These are phyloP conservation scores for Penicillium antarcticum DNA, from an alignment of 495 filamentous ascomycete species.

Conservation along the genomic window DNA sequence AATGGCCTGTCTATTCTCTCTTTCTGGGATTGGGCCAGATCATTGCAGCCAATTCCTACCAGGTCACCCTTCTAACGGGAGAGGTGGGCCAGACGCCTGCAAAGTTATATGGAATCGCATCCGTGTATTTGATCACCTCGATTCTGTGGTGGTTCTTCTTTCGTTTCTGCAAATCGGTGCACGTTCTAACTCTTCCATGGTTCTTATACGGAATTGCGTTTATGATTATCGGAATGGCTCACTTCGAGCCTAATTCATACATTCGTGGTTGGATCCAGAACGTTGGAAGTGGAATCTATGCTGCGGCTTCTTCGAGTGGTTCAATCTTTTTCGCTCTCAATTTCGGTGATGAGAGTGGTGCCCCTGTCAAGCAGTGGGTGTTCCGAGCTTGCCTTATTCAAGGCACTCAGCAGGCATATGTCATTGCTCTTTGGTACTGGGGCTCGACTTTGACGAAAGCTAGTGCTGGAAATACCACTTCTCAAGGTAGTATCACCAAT, in stretches of 20 bases:
- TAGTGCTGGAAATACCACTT: conserved; percentile 30
- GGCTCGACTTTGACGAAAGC: conserved; percentile 41
- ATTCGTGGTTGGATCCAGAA: conserved; percentile 50
- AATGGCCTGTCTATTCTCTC: conserved; percentile 74
- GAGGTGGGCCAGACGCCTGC: conserved; percentile 58
- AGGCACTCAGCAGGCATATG: conserved; percentile 48
- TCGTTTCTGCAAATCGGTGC: conserved; percentile 59
- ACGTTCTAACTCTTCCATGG: conserved; percentile 58
- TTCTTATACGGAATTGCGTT: conserved; percentile 65
- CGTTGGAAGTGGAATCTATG: conserved; percentile 45
- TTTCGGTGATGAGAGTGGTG: conserved; percentile 49
- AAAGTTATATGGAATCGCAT: conserved; percentile 65
- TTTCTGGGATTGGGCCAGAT: conserved; percentile 65
- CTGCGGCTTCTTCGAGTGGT: conserved; percentile 47
- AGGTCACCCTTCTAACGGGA: conserved; percentile 66
- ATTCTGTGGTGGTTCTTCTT: conserved; percentile 66
- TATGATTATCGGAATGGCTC: conserved; percentile 63
- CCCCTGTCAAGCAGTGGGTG: conserved; percentile 49
- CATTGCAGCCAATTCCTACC: conserved; percentile 69
- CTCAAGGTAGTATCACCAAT: conserved; percentile 34
- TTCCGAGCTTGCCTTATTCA: conserved; percentile 52
- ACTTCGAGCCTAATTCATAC: conserved; percentile 43
- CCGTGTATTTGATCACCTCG: conserved; percentile 59
- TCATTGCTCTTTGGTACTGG: conserved; percentile 53
- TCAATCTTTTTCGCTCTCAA: conserved; percentile 52